Percentiles rank a stretch among this genome's conserved stretches.
These are phyloP conservation scores for Pachyrhizus erosus DNA, from an alignment of 306 rosid genomes.

Conservation along the genomic window DNA sequence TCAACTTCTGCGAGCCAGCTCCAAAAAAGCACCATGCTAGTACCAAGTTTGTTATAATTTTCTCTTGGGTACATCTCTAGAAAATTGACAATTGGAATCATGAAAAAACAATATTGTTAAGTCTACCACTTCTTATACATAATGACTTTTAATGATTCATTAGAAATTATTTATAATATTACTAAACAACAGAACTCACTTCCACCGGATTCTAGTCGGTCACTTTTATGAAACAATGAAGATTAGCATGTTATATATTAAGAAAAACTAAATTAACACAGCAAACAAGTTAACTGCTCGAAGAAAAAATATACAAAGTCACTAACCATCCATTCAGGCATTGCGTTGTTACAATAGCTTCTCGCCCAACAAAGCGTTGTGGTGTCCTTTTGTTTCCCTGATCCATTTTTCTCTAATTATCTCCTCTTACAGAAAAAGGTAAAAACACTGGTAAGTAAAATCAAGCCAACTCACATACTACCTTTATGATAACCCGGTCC, in stretches of 20 bases:
- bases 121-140: background rate
- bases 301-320: constrained; percentile 28
- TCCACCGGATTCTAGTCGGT: background rate
- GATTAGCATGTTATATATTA: constrained; percentile 8
- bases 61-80: background rate
- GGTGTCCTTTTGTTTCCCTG: constrained; percentile 99
- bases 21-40: background rate
- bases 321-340: constrained; percentile 99
- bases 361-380: constrained; percentile 93
- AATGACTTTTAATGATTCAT: background rate
- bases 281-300: constrained; percentile 31
- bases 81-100: background rate
- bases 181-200: background rate
- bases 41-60: background rate
- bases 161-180: background rate
- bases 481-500: constrained; percentile 96
- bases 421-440: constrained; percentile 1
- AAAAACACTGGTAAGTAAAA: constrained; percentile 13
- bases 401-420: constrained; percentile 46
- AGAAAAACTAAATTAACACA: background rate
- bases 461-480: constrained; percentile 38
- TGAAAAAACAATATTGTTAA: background rate
- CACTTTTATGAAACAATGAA: background rate
- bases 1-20: too few species aligned
- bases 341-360: constrained; percentile 98